Evolutionary conservation across 257 asterid species (phyloP).

Genomic region (Salvia splendens): DNA sequence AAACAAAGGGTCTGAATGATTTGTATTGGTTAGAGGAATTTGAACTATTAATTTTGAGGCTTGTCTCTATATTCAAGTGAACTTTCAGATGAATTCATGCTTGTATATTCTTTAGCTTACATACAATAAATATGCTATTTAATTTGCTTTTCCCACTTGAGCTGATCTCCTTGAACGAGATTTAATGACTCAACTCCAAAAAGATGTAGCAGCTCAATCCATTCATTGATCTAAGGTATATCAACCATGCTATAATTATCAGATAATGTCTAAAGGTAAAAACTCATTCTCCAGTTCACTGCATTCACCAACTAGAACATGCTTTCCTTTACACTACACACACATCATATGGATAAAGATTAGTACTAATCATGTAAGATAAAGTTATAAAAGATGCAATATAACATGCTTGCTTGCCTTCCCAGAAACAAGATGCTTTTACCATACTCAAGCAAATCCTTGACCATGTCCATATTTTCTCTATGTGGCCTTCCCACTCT

Average conservation of each 20-base stretch:
- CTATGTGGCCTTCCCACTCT: conserved; percentile 71
- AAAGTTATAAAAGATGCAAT: conserved; percentile 4
- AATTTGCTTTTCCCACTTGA: not conserved
- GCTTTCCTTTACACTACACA: not conserved
- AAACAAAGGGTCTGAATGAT: too few relatives aligned
- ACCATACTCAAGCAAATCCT: conserved; percentile 79
- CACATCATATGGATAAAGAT: not conserved
- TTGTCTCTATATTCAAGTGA: too few relatives aligned
- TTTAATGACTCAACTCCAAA: not conserved
- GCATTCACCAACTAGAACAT: conserved; percentile 3
- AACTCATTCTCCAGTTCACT: conserved; percentile 14
- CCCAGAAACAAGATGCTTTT: conserved; percentile 84
- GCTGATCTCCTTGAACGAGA: conserved; percentile 2
- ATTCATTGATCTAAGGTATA: not conserved
- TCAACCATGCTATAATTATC: not conserved
- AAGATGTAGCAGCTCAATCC: conserved; percentile 7
- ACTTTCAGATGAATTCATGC: too few relatives aligned
- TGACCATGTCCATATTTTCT: conserved; percentile 58
- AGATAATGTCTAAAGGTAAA: conserved; percentile 5
- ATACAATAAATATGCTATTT: not conserved
- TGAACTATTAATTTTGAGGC: too few relatives aligned
- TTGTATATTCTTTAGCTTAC: too few relatives aligned
- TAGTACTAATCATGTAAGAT: conserved; percentile 6
- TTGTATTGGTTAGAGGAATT: too few relatives aligned
- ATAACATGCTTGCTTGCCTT: conserved; percentile 51